These are phyloP conservation scores for Hygrocybe punicea DNA, from an alignment of 768 basidiomycete genomes.

Conservation along the genomic window DNA sequence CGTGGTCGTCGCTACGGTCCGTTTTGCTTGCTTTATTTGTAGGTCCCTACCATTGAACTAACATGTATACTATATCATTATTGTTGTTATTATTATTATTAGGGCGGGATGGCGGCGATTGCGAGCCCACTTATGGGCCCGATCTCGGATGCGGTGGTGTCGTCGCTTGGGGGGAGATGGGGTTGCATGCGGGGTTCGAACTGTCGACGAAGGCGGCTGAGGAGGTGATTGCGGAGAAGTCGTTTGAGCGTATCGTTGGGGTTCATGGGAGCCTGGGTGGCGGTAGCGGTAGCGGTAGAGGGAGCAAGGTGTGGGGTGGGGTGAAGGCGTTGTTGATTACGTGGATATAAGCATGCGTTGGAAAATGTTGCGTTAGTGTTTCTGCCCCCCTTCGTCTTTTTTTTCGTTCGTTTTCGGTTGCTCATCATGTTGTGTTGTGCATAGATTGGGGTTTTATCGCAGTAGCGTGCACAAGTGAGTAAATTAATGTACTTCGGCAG, in stretches of 20 bases:
- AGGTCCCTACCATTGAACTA: too few species aligned
- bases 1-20: constrained; percentile 58
- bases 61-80: too few species aligned
- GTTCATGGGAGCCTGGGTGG: not conserved
- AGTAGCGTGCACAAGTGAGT: constrained; percentile 56
- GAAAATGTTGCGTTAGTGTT: constrained; percentile 46
- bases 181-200: constrained; percentile 53
- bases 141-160: constrained; percentile 49
- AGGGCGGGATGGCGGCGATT: constrained; percentile 44
- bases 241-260: constrained; percentile 32
- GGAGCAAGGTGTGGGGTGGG: constrained; percentile 55
- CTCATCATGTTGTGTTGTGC: not conserved
- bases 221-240: constrained; percentile 49
- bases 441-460: constrained; percentile 52
- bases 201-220: constrained; percentile 48
- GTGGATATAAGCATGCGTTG: constrained; percentile 55
- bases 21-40: too few species aligned
- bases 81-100: too few species aligned
- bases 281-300: constrained; percentile 42
- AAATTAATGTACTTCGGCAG: not conserved
- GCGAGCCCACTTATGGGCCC: constrained; percentile 53
- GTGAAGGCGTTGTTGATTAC: constrained; percentile 59
- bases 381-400: not conserved
- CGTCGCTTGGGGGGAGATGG: constrained; percentile 52
- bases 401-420: not conserved